phyloP scores from a whole-genome alignment of 1,139 yeast species.

The Sugiyamaella grinbergsii region DNA sequence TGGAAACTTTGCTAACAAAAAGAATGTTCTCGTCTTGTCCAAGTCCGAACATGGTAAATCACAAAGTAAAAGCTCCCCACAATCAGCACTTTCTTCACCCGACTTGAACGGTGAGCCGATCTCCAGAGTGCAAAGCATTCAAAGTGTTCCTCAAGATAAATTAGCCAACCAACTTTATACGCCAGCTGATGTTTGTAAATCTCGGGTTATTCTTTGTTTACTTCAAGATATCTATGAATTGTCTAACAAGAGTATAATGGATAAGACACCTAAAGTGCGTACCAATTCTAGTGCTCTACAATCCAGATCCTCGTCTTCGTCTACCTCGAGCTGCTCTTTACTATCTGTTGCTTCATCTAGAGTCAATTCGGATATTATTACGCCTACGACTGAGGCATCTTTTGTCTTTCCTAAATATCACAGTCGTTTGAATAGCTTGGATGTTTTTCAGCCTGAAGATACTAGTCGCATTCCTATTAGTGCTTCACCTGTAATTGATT shows the following conservation, averaged over 20 bases:
- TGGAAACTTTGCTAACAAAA: constrained; percentile 7
- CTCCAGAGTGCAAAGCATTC: not conserved
- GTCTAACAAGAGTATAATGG: constrained; percentile 20
- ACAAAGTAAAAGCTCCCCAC: not conserved
- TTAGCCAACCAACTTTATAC: not conserved
- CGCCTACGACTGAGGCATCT: constrained; percentile 19
- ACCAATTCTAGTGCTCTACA: not conserved
- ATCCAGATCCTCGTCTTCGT: constrained; percentile 12
- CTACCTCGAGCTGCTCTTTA: constrained; percentile 8
- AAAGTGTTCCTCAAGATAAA: not conserved
- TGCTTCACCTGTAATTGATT: constrained; percentile 10
- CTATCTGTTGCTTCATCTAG: constrained; percentile 6
- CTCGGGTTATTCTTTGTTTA: constrained; percentile 31
- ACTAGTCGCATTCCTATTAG: constrained; percentile 9
- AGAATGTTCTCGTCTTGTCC: constrained; percentile 14
- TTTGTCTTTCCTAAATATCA: constrained; percentile 15
- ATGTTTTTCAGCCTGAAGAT: constrained; percentile 30
- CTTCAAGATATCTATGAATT: constrained; percentile 35
- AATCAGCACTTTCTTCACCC: not conserved
- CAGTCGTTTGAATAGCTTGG: constrained; percentile 28
- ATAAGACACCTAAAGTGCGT: not conserved
- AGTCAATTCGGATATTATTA: constrained; percentile 14
- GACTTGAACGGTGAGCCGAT: not conserved
- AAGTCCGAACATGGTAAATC: constrained; percentile 1
- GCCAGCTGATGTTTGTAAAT: constrained; percentile 28